Base-by-base conservation (phyloP, 2,329 filamentous ascomycete genomes). In the Ophiostoma piceae region DNA sequence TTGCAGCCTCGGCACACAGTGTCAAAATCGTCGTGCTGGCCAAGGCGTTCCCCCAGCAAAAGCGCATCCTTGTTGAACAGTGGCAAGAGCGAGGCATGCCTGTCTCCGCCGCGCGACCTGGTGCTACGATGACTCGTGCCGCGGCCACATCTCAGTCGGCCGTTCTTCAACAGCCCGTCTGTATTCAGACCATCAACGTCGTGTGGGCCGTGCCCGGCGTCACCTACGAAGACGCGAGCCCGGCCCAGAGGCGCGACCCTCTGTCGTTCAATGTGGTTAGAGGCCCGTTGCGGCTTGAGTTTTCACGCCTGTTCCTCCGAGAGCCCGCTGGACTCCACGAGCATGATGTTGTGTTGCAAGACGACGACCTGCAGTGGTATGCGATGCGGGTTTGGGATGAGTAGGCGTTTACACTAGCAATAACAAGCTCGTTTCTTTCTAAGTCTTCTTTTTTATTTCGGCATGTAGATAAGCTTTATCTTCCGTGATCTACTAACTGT, bases 11-110 rank as follows among this genome's bases (percentile, higher is more conserved):
- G 8, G 22, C 22, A 29, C 54, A 60, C 11, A 16, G 26, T 8
- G 54, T 60, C 54, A 60, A 32, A 32, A 32, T 60, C 29, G 54
- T 60, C 22, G 54, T 60, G 22, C 26, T 60, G 54, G 54, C 54
- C 22, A 60, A 60, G 26, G 54, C 26, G 54, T 60, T 60, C 22
- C 54, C 54, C 29, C 22, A 60, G 2, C 47, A 60, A 11, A 60
- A 60, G 8, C 54, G 54, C 3, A 32, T 60, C 16, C 26, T 60
- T 6, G 32, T 60, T 14, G 54, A 60, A 12, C 26, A 60, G 26
- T 60, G 54, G 54, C 54, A 60, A 22, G 26, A 60, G 26, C 54
- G 54, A 32, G 22, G 3, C 22, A 22, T 12, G 54, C 29, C 54
- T 29, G 54, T 60, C 22, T 6, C 26, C 11, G 54, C 22, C 22